Base-by-base conservation (phyloP, 352 stramenopile genomes). In the Aphanomyces invadans region DNA sequence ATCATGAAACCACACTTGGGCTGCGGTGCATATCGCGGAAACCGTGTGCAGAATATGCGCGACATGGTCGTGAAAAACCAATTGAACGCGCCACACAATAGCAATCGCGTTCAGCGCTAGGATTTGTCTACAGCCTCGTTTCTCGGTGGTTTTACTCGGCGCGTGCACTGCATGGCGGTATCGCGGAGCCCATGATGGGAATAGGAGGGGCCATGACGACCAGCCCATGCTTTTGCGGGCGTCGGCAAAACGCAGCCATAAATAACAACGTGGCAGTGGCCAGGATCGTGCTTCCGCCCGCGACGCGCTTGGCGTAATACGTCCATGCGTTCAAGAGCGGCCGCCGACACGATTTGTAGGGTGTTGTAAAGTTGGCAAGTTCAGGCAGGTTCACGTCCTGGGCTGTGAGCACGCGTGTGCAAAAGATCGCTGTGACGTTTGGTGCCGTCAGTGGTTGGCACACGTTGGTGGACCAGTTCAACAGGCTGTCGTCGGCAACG, bases 251-350 rank as follows among this genome's bases (percentile, higher is more conserved):
- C 46, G 21, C 46, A n/a, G 26, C 46, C n/a, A 54, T 25, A 54
- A 54, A 54, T 54, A 54, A 31, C n/a, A 29, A 11, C 0, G 46
- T 29, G n/a, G 46, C 10, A 11, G 26, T 21, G 1, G 46, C 46
- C n/a, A 54, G n/a, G 11, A 54, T 54, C 46, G 46, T 54, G n/a
- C 46, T 29, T 10, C 46, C 46, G 10, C 46, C 46, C 46, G 46
- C 46, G 10, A 54, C 46, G 10, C 46, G 46, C 26, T 54, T 54
- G 1, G 46, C 46, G n/a, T 54, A 54, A 29, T 54, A 54, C 10
- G 21, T 54, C 46, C 46, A 54, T n/a, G 11, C 46, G 46, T 11
- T 21, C 10, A 54, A 1, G 10, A 54, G 46, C 10, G 46, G n/a
- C 21, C 26, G n/a, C 0, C 46, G 46, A n/a, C 46, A 54, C 26